Conservation (phyloP, 768 basidiomycete species). For the Naematelia aurantialba region DNA sequence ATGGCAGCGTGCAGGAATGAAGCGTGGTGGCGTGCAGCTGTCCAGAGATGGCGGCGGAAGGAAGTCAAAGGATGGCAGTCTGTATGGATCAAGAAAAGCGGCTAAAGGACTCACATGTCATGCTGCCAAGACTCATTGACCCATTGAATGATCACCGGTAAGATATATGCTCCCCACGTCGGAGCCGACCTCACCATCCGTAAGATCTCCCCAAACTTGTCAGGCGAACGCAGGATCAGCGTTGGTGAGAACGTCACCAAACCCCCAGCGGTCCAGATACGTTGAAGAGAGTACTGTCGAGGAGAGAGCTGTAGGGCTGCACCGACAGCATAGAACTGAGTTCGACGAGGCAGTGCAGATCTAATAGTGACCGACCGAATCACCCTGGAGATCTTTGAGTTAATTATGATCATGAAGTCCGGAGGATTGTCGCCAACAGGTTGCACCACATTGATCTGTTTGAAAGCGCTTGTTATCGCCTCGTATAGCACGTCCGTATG, state of each 20-base stretch:
- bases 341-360: slow-evolving; percentile 9
- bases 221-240: slow-evolving; percentile 26
- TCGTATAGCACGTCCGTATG: slow-evolving; percentile 2
- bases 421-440: slow-evolving; percentile 1
- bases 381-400: slow-evolving; percentile 3
- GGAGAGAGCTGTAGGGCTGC: slow-evolving; percentile 15
- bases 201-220: slow-evolving; percentile 25
- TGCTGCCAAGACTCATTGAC: slow-evolving; percentile 15
- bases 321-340: slow-evolving; percentile 14
- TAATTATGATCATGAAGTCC: slow-evolving; percentile 7
- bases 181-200: slow-evolving; percentile 13
- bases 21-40: no score
- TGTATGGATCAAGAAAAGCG: no score
- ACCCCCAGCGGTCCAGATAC: slow-evolving; percentile 25
- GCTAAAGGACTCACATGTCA: background rate
- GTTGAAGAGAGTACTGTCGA: slow-evolving; percentile 1
- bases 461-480: slow-evolving; percentile 4
- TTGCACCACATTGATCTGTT: background rate
- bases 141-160: slow-evolving; percentile 28
- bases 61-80: background rate
- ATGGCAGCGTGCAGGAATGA: no score
- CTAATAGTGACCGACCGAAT: slow-evolving; percentile 6
- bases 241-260: slow-evolving; percentile 38
- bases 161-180: slow-evolving; percentile 31
- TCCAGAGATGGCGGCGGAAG: no score